Base-by-base conservation (phyloP, 75 land plant species). In the Sequoia sempervirens region DNA sequence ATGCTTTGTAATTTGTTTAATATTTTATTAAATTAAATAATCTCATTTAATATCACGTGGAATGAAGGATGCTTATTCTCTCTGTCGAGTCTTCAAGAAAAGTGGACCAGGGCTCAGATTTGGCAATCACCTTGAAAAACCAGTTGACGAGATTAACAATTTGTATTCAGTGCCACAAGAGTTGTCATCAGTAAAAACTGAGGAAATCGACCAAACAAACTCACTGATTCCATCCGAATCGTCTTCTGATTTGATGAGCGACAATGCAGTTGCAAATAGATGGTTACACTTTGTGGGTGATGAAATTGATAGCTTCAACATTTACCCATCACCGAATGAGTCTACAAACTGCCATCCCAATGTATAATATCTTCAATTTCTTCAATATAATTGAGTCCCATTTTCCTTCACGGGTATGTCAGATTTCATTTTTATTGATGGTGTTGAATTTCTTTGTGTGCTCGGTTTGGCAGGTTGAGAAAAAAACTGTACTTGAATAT, bases 81-180 rank as follows among this genome's bases (percentile, higher is more conserved):
- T 87, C 2, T 86, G 87, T 12, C 87, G 87, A 23, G 72, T 87
- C 11, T 53, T 86, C 66, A 87, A 87, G 87, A 87, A 85, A 43
- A 85, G 83, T 7, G 88, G 83, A 26, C 79, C 87, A 17, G 88
- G 86, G 23, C 88, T 80, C 5, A 87, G 58, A 76, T 81, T 73
- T 56, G 88, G 87, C 14, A 87, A 87, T 47, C 45, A 54, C 6
- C 38, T 32, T 0, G 46, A 52, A 1, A 10, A 50, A 32, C 20
- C 58, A 17, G 85, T 76, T 69, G 74, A 83, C 41, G 13, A 43
- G 28, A 32, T 17, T 5, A 36, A 7, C 1, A 15, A 37, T 74
- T 37, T 74, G 41, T 37, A 38, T 41, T 8, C 45, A 41, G 11
- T 43, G 20, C 11, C 47, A 26, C 79, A 76, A 76, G 46, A 41